Conservation (phyloP, 2,329 filamentous ascomycete species). For the Exophiala sp. region DNA sequence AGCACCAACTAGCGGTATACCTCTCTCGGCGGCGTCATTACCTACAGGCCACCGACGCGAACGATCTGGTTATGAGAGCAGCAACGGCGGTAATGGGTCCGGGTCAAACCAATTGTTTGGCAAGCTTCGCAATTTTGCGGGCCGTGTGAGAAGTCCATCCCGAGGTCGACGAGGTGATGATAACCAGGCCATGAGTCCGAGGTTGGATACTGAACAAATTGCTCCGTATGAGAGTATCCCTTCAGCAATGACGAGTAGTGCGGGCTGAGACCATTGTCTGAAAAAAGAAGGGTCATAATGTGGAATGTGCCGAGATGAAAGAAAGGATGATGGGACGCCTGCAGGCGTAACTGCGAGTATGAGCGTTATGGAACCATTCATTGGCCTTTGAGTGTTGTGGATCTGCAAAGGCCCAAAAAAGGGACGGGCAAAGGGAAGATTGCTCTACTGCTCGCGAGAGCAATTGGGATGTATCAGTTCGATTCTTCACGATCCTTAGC, state of each 20-base stretch:
- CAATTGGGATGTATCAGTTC: too few species aligned
- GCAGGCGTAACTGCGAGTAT: too few species aligned
- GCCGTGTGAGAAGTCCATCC: slow-evolving; percentile 58
- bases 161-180: slow-evolving; percentile 42
- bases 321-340: neutral
- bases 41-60: slow-evolving; percentile 45
- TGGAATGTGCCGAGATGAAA: neutral
- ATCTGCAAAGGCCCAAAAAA: too few species aligned
- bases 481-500: too few species aligned
- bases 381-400: too few species aligned
- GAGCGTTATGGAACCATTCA: too few species aligned
- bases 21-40: slow-evolving; percentile 32
- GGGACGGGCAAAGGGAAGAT: too few species aligned
- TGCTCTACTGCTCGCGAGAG: too few species aligned
- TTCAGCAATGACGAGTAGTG: slow-evolving; percentile 13
- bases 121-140: slow-evolving; percentile 53
- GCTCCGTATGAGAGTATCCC: slow-evolving; percentile 23
- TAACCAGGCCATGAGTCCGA: slow-evolving; percentile 22
- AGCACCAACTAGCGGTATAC: slow-evolving; percentile 31
- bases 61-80: slow-evolving; percentile 52
- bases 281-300: neutral
- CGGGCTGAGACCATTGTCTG: neutral
- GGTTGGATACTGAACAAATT: slow-evolving; percentile 11
- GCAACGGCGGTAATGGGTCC: neutral
- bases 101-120: slow-evolving; percentile 45